Percentiles rank a stretch among this genome's conserved stretches.
phyloP scores from a whole-genome alignment of 257 asterid genomes.

The Galeopsis tetrahit region DNA sequence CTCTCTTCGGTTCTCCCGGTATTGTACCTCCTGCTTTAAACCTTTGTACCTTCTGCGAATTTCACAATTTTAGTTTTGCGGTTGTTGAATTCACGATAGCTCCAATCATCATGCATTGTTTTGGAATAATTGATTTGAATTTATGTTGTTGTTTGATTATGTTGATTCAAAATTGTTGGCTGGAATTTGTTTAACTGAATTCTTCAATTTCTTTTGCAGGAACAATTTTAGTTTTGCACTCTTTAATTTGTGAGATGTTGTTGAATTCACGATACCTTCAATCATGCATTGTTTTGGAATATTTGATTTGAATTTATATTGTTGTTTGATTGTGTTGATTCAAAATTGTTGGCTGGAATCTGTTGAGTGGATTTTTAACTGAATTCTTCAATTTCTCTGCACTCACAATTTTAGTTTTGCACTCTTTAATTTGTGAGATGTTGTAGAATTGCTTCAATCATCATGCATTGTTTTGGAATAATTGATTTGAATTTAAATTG shows the following conservation, averaged over 20 bases:
- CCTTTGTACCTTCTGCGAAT: slow-evolving; percentile 6
- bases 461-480: too few relatives aligned
- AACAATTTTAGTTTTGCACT: slow-evolving; percentile 34
- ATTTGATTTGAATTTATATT: too few relatives aligned
- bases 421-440: too few relatives aligned
- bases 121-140: not conserved
- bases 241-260: too few relatives aligned
- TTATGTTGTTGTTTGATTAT: not conserved
- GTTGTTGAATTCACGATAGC: not conserved
- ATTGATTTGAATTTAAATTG: too few relatives aligned
- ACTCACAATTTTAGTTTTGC: slow-evolving; percentile 52
- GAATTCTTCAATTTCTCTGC: slow-evolving; percentile 31
- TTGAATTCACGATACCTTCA: too few relatives aligned
- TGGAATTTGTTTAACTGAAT: slow-evolving; percentile 2
- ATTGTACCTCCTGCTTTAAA: slow-evolving; percentile 25
- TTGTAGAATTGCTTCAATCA: too few relatives aligned
- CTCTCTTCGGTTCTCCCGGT: slow-evolving; percentile 89
- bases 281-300: too few relatives aligned
- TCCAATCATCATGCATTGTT: not conserved
- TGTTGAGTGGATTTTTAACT: slow-evolving; percentile 10
- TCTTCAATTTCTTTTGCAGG: slow-evolving; percentile 50
- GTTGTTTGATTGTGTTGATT: not conserved
- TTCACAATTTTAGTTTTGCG: slow-evolving; percentile 12
- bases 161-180: not conserved
- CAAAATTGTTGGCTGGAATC: not conserved